phyloP scores from a whole-genome alignment of 2,329 filamentous ascomycete species.

The Lachnum nothofagi region DNA sequence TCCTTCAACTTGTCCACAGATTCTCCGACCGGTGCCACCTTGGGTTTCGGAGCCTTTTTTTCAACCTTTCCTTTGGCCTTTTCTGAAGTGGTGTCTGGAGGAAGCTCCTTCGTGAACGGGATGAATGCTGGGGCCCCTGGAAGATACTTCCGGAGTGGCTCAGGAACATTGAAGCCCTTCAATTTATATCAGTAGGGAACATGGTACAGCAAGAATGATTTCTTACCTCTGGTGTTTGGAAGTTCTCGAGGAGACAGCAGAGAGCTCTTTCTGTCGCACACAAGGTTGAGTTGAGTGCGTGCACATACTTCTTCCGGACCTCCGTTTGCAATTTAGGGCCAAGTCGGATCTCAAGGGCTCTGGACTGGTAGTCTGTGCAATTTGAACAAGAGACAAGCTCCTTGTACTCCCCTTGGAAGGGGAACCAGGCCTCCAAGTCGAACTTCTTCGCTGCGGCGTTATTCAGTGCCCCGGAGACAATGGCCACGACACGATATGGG shows the following conservation, averaged over 20 bases:
- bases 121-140: conserved; percentile 86
- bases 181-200: neutral
- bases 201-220: neutral
- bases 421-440: conserved; percentile 95
- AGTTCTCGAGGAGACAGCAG: conserved; percentile 95
- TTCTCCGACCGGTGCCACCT: conserved; percentile 23
- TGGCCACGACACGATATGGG: conserved; percentile 86
- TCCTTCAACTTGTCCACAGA: conserved; percentile 36
- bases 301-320: conserved; percentile 85
- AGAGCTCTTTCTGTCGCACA: conserved; percentile 88
- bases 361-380: conserved; percentile 95
- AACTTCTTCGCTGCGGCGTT: conserved; percentile 88
- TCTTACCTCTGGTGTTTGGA: conserved; percentile 78
- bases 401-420: conserved; percentile 95
- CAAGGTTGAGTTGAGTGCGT: conserved; percentile 84
- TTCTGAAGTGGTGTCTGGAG: conserved; percentile 65
- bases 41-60: conserved; percentile 29
- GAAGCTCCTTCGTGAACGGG: conserved; percentile 78
- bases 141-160: conserved; percentile 81
- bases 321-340: conserved; percentile 83
- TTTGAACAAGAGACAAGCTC: conserved; percentile 97
- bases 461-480: conserved; percentile 93
- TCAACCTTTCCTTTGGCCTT: conserved; percentile 42
- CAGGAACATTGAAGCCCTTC: conserved; percentile 72
- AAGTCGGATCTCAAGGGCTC: conserved; percentile 87